Evolutionary conservation across 495 filamentous ascomycete genomes (phyloP), one percentile per base, ranked within the genome.

Genomic region (Lophiotrema nucula): DNA sequence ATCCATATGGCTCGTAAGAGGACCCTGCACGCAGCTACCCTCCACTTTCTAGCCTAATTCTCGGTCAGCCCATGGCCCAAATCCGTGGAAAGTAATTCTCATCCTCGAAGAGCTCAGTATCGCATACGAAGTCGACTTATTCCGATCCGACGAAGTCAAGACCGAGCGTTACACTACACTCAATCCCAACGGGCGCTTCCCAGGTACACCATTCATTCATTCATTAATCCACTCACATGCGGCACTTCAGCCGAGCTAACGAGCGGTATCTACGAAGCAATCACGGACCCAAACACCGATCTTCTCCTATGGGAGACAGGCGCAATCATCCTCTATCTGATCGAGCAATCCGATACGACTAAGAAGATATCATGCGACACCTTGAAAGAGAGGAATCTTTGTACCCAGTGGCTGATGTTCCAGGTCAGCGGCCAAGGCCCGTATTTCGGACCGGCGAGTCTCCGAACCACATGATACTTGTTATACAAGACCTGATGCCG

Each of bases 141-240:
- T 62, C 48, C 24, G 22, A 6, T 58, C 56, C 38, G n/a, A 23
- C 10, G 58, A 58, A 10, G 38, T 67, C 35, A 67, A 67, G 47
- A 42, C 37, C 1, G 27, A 53, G 37, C 33, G 47, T n/a, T 67
- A 43, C 44, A 42, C 38, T 22, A 28, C 31, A 48, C n/a, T 67
- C 50, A 67, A 67, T 47, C 64, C 64, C 3, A 67, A 67, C 42
- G 58, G 64, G 31, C 70, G 73, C 11, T 60, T 75, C n/a, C 60
- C 60, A 16, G 55, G 55, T 58, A 21, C 26, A 37, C 26, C 19
- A 26, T 49, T n/a, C n/a, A 6, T 41, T 26, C 22, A 22, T 31
- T 27, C 26, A 26, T 11, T 13, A 38, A 51, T 18, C 47, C 47
- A 27, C 24, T 44, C n/a, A 44, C 26, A 39, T 39, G 47, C n/a